Evolutionary conservation across 176 grass and related monocot genomes (phyloP).

Genomic region (Avena sativa): DNA sequence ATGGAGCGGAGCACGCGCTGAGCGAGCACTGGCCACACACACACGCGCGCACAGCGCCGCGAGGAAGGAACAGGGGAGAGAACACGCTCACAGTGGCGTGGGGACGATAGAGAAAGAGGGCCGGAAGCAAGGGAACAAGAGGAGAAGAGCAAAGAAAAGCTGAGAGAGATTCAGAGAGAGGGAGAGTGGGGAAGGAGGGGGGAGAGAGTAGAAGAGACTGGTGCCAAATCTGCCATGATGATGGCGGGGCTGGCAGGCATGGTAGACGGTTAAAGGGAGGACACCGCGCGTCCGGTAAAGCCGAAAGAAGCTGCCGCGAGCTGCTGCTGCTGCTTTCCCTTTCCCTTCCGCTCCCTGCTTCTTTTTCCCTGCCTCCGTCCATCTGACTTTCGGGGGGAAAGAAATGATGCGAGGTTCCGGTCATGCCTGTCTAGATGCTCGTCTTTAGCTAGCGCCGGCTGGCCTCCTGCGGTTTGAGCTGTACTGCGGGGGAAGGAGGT

Average conservation of each 20-base stretch:
- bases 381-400: slow-evolving; percentile 45
- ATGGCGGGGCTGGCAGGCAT: slow-evolving; percentile 27
- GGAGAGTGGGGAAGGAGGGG: neutral
- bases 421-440: slow-evolving; percentile 55
- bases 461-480: slow-evolving; percentile 15
- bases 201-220: neutral
- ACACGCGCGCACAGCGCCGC: neutral
- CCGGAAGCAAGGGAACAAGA: neutral
- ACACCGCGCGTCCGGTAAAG: slow-evolving; percentile 66
- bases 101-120: neutral
- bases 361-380: neutral
- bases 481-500: neutral
- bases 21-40: neutral
- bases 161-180: slow-evolving; percentile 30
- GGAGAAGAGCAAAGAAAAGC: neutral
- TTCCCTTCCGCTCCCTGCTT: slow-evolving; percentile 38
- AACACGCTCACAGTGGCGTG: neutral
- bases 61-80: neutral
- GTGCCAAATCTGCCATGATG: slow-evolving; percentile 48
- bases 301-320: slow-evolving; percentile 45
- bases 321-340: slow-evolving; percentile 45
- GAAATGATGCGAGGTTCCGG: slow-evolving; percentile 65
- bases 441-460: slow-evolving; percentile 38
- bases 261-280: slow-evolving; percentile 57
- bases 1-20: neutral